Base-by-base conservation (phyloP, 495 filamentous ascomycete species). In the Xanthoparmelia taractica region DNA sequence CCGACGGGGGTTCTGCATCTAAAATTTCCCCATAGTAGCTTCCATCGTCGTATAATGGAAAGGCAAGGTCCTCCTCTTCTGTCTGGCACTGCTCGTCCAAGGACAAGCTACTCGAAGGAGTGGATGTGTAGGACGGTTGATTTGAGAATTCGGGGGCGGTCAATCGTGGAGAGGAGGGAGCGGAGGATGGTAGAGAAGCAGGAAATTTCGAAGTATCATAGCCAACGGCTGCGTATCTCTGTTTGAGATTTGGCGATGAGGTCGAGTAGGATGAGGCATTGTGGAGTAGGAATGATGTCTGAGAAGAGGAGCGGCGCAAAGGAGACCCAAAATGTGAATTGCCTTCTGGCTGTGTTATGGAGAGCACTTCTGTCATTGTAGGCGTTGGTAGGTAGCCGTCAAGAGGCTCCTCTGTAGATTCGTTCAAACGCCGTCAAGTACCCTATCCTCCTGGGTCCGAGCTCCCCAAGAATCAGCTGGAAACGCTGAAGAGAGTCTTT, bases 51-150 rank as follows among this genome's bases (percentile, higher is more conserved):
- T 87, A 86, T 8, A 79, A 78, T 0, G 85, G 82, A 13, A 89
- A 77, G 15, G 80, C 67, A 41, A 87, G 73, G 31, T 86, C 82
- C 29, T 78, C 76, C n/a, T 77, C 74, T 27, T 79, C 75, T 31
- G 80, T 75, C 25, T 81, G 78, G 65, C 73, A 80, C 58, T 77
- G 74, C 20, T 78, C 79, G 63, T 82, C 80, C 34, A 88, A 70
- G 0, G 87, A 88, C 31, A 90, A 70, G 62, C 79, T 86, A 62
- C 84, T 85, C 18, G 84, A 77, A n/a, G 85, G 82, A 25, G 84
- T 84, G 13, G 87, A 85, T 5, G 78, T 75, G 57, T 76, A 76
- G 43, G 75, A 72, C 4, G 73, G 65, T 37, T 74, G 69, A 7
- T 67, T 67, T 7, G 72, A 69, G 66, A 77, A 73, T 41, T 69